A percentile compares a stretch with the other conserved stretches of the same genome.
Evolutionary conservation across 164 flowering plant species (phyloP).

Genomic region (Akebia trifoliata): DNA sequence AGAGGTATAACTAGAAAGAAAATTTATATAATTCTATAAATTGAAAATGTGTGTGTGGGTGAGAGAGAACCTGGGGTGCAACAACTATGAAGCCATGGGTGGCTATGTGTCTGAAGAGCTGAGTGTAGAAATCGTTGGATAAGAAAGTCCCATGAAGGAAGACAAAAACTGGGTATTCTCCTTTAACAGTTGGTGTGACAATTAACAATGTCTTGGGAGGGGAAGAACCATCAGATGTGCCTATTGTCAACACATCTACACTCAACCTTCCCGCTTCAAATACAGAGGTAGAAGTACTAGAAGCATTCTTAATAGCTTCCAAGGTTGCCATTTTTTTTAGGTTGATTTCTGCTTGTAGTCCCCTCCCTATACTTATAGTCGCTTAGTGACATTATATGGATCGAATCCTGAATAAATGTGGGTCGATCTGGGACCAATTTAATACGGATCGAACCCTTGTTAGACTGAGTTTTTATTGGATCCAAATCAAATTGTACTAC

Average conservation of each 20-base stretch:
- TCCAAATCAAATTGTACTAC: no score
- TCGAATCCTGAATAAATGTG: no score
- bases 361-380: no score
- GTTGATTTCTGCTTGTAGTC: no score
- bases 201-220: slow-evolving; percentile 47
- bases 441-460: no score
- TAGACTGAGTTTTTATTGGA: no score
- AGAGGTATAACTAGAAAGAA: no score
- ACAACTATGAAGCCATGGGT: slow-evolving; percentile 65
- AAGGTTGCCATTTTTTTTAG: no score
- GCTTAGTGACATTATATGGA: no score
- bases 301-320: not conserved
- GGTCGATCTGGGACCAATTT: no score
- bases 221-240: slow-evolving; percentile 4
- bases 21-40: no score
- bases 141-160: slow-evolving; percentile 49
- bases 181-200: slow-evolving; percentile 30
- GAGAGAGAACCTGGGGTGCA: slow-evolving; percentile 51
- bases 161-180: slow-evolving; percentile 43
- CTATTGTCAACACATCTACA: not conserved
- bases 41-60: no score
- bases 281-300: slow-evolving; percentile 1
- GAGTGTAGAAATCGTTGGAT: slow-evolving; percentile 44
- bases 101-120: slow-evolving; percentile 49
- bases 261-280: slow-evolving; percentile 13